phyloP scores from a whole-genome alignment of 75 land plant genomes.

The Isoetes taiwanensis region DNA sequence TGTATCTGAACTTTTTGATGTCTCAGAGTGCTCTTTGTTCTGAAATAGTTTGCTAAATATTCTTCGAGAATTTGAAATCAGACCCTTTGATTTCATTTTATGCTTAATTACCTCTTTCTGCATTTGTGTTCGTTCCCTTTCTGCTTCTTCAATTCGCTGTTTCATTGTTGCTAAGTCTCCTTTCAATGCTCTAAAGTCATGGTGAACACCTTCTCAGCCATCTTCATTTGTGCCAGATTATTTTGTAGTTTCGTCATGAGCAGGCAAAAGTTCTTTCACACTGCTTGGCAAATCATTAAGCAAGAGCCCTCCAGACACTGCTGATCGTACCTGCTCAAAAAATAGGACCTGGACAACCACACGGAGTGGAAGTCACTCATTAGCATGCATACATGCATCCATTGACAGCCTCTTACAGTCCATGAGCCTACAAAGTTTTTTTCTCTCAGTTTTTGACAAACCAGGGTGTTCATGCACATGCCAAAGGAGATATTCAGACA shows the following conservation, averaged over 20 bases:
- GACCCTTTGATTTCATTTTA: slow-evolving; percentile 31
- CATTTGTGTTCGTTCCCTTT: slow-evolving; percentile 23
- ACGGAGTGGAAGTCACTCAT: slow-evolving; percentile 54
- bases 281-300: slow-evolving; percentile 46
- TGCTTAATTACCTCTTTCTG: slow-evolving; percentile 18
- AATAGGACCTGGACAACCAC: slow-evolving; percentile 66
- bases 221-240: slow-evolving; percentile 58
- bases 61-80: slow-evolving; percentile 34
- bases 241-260: slow-evolving; percentile 31
- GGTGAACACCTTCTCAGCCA: slow-evolving; percentile 48
- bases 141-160: slow-evolving; percentile 58
- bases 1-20: no score
- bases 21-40: slow-evolving; percentile 24
- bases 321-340: slow-evolving; percentile 64
- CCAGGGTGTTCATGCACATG: slow-evolving; percentile 41
- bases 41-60: slow-evolving; percentile 62
- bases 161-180: slow-evolving; percentile 43
- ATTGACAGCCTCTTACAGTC: slow-evolving; percentile 58
- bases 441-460: slow-evolving; percentile 41
- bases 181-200: slow-evolving; percentile 41
- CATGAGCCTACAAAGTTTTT: slow-evolving; percentile 50
- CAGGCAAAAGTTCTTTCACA: slow-evolving; percentile 47
- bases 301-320: slow-evolving; percentile 35
- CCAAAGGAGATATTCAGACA: no score
- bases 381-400: slow-evolving; percentile 55